Base-by-base conservation (phyloP, 2,329 filamentous ascomycete genomes). In the Podosphaera aphanis region DNA sequence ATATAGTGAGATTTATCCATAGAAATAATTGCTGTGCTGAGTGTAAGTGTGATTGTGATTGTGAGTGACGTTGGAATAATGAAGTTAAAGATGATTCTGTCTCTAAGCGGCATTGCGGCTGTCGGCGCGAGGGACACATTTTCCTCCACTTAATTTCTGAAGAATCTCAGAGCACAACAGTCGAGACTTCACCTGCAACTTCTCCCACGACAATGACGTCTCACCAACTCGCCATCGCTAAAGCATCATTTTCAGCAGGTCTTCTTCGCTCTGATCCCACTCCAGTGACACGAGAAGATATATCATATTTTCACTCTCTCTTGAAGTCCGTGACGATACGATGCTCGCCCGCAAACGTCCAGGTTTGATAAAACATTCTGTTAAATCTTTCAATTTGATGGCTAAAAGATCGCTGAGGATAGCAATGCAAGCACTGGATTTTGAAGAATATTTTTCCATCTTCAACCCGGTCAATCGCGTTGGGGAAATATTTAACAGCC, bases 381-480 rank as follows among this genome's bases (percentile, higher is more conserved):
- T 51, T 51, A 48, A 49, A 48, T 53, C 44, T 53, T 44, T 53
- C 53, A 47, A 55, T 49, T 49, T 52, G 57, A 60, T 60, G 55
- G 56, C 59, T 60, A 61, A 61, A 62, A 55, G 51, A 53, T 61
- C 53, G 54, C 48, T 51, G 57, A 59, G 55, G 52, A 64, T 73
- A 93, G 85, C 81, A 74, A 68, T 86, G 82, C 71, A 93, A 86
- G 71, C 69, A 73, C 63, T 93, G 83, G 83, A 78, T 88, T 56
- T 63, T 85, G 58, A 70, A 71, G 55, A 73, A 84, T 64, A 67
- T 88, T 58, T 68, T 73, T 55, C 69, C 70, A 48, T 90, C 83
- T 49, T 61, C 71, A 47, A 66, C 70, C 53, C 77, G 84, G 55
- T 70, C 74, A 52, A 64, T 67, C 48, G 72, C 77, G 37, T 64